Evolutionary conservation across 1,284 basidiomycete species (phyloP).

Genomic region (Rhodotorula sp.): DNA sequence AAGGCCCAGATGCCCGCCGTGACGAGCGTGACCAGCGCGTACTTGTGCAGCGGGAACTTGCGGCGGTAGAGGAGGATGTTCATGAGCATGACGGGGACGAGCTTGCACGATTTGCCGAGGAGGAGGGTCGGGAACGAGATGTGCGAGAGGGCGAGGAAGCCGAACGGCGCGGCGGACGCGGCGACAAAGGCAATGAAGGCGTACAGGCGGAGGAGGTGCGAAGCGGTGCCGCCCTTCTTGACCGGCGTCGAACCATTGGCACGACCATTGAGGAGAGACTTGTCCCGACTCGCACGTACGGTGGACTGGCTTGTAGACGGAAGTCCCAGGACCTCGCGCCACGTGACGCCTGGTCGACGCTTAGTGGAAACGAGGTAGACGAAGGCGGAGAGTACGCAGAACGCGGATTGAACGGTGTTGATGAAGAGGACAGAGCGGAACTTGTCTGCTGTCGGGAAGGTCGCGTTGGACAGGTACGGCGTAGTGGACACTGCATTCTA

Average conservation of each 20-base stretch:
- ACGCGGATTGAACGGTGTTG: slow-evolving; percentile 87
- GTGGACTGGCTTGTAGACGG: not conserved
- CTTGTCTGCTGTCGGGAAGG: slow-evolving; percentile 34
- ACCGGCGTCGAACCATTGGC: not conserved
- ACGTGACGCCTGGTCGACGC: slow-evolving; percentile 9
- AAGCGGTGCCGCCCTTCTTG: not conserved
- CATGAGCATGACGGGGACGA: slow-evolving; percentile 94
- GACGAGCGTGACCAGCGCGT: slow-evolving; percentile 82
- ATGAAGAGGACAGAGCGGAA: slow-evolving; percentile 71
- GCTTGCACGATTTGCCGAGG: slow-evolving; percentile 97
- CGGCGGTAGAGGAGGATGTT: slow-evolving; percentile 74
- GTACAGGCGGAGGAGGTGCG: slow-evolving; percentile 64
- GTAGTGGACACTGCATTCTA: slow-evolving; percentile 35
- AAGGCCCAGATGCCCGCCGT: slow-evolving; percentile 92
- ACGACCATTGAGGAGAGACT: not conserved
- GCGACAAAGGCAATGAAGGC: slow-evolving; percentile 85
- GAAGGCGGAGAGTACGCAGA: slow-evolving; percentile 41
- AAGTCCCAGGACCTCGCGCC: slow-evolving; percentile 24
- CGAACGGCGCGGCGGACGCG: slow-evolving; percentile 88
- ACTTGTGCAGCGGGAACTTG: slow-evolving; percentile 82
- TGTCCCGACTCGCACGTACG: not conserved
- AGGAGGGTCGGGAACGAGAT: slow-evolving; percentile 99
- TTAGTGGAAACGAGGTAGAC: slow-evolving; percentile 44
- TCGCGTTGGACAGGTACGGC: slow-evolving; percentile 31
- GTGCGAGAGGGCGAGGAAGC: slow-evolving; percentile 89